phyloP scores from a whole-genome alignment of 306 rosid species.

The Arachis stenosperma region DNA sequence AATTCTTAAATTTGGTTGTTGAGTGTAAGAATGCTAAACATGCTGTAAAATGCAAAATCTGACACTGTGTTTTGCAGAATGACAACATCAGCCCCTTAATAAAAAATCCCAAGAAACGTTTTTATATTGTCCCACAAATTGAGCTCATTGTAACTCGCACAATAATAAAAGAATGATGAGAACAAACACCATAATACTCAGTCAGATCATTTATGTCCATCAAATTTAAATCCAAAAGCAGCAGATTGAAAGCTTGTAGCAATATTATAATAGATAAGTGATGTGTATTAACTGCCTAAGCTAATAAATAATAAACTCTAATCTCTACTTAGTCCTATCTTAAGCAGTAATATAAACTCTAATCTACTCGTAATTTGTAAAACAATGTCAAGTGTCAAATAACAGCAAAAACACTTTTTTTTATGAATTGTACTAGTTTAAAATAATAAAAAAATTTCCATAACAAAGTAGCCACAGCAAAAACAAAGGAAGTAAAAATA shows the following conservation, averaged over 20 bases:
- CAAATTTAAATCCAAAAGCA: conserved; percentile 26
- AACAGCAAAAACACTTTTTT: background rate
- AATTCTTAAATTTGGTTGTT: background rate
- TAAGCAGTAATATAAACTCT: too few relatives aligned
- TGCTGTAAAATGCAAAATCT: background rate
- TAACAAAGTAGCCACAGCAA: background rate
- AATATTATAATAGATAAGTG: background rate
- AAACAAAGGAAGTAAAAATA: background rate
- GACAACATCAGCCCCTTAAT: conserved; percentile 22
- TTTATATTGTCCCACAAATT: conserved; percentile 12
- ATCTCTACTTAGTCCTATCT: too few relatives aligned
- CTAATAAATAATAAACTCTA: too few relatives aligned
- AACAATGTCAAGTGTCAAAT: background rate
- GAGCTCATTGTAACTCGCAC: conserved; percentile 45
- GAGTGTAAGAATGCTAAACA: background rate
- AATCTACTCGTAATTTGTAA: background rate
- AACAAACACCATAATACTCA: conserved; percentile 33
- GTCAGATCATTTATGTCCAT: conserved; percentile 25
- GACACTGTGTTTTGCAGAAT: conserved; percentile 25
- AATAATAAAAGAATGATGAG: conserved; percentile 27
- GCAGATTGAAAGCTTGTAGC: background rate
- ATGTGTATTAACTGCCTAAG: too few relatives aligned
- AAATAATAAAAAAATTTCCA: background rate
- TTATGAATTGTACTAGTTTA: background rate
- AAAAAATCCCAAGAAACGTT: conserved; percentile 35